These are phyloP conservation scores for Naegleria lovaniensis DNA, from an alignment of 208 protist genomes.

Conservation along the genomic window DNA sequence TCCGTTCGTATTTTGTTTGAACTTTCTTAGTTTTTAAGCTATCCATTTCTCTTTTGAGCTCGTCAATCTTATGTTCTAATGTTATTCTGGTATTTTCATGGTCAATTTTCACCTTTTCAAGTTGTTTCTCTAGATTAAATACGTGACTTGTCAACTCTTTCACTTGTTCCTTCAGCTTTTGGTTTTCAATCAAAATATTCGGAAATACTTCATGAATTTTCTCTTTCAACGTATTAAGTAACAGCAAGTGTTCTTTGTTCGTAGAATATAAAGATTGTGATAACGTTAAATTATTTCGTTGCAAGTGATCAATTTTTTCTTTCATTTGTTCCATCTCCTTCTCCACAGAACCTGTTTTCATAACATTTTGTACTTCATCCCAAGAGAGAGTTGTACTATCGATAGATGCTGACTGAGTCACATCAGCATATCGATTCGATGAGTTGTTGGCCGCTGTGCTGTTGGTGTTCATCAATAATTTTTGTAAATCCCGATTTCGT, in stretches of 20 bases:
- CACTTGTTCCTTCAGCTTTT: neutral
- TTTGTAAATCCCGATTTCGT: neutral
- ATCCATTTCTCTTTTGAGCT: neutral
- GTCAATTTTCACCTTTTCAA: neutral
- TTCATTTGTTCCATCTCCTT: neutral
- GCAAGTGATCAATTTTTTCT: neutral
- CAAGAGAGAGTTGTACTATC: neutral
- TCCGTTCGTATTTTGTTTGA: neutral
- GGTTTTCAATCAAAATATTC: neutral
- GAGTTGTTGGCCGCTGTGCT: too few species aligned
- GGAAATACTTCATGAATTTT: conserved; percentile 2
- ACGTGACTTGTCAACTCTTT: neutral
- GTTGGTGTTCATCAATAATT: neutral
- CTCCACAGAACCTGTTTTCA: neutral
- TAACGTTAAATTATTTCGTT: neutral
- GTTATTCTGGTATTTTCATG: neutral
- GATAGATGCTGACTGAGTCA: neutral
- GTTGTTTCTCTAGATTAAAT: neutral
- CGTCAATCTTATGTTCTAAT: neutral
- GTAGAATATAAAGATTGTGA: neutral
- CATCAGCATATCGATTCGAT: neutral
- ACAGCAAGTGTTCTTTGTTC: neutral
- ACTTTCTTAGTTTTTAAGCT: neutral
- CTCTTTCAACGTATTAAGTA: neutral
- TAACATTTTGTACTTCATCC: neutral